Base-by-base conservation (phyloP, 495 filamentous ascomycete genomes). In the Penicillium turbatum region DNA sequence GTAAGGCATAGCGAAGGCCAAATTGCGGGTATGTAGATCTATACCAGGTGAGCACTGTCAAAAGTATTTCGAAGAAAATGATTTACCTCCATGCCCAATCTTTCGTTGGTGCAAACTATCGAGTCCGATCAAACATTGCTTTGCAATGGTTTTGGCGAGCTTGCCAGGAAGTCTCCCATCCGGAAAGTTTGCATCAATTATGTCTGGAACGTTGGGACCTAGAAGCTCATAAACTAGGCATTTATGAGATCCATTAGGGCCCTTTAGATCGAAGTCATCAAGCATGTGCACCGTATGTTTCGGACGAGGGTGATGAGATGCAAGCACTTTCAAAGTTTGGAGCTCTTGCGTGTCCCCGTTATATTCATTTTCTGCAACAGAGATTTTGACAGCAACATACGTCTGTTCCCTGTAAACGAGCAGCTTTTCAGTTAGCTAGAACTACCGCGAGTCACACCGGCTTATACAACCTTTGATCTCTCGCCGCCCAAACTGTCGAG, bases 401-500 rank as follows among this genome's bases (percentile, higher is more conserved):
- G 39, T 31, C 29, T 54, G 41, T 53, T 61, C 47, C 41, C 66
- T 68, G 43, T 4, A 24, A 24, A 2, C 21, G 4, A 4, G 21
- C 4, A 24, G 21, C 2, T 29, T 51, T 38, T 38, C 6, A 45
- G 32, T 66, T 57, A 69, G 61, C 44, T 56, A 7, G 30, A 27
- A 54, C 51, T 53, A 40, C 52, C 24, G 13, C 41, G 36, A 24
- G 21, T 44, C 48, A 34, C 38, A 61, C 24, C 24, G 21, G 21
- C 21, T 19, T 52, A 43, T 38, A 55, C 30, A 42, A 71, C 66
- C 54, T 66, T 61, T 56, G 51, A 54, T 80, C 75, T 54, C 59
- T 64, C 21, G 74, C 74, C 10, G 72, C 62, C 77, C 78, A 81
- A 44, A 79, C 75, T 27, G 76, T 80, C 5, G 76, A 77, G 56